Base-by-base conservation (phyloP, 805 yeast species). In the Ogataea siamensis region DNA sequence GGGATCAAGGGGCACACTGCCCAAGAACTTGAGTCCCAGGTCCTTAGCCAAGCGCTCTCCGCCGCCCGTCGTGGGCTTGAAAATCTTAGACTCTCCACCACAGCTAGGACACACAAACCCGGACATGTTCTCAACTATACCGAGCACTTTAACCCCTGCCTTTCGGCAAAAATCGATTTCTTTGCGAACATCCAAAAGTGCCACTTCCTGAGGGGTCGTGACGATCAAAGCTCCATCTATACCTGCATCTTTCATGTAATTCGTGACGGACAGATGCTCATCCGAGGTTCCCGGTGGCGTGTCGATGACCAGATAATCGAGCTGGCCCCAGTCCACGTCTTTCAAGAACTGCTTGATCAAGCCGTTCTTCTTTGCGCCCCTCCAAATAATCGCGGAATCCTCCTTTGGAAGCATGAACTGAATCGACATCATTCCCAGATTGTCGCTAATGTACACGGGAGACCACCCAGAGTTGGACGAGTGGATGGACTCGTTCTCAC, bases 261-360 rank as follows among this genome's bases (percentile, higher is more conserved):
- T 80, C 21, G 89, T 86, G 21, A 93, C 89, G 6, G 95, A 81
- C 28, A 93, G 71, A 63, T 93, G 99, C 60, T 93, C 99, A 62
- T 93, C 99, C 0, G 96, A 83, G 0, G 99, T 93, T 0, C 99
- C 99, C 0, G 99, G 99, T 0, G 99, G 99, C 0, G 99, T 93
- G 55, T 93, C 99, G 12, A 93, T 83, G 11, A 93, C 74, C 49
- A 93, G 68, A 54, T 85, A 93, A 60, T 93, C 97, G 39, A 85
- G 63, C 16, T 73, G 72, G 4, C 95, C 96, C 99, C 99, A 93
- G 53, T 87, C 88, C 2, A 93, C 97, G 52, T 91, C 97, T 55
- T 85, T 87, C 37, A 93, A 68, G 53, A 93, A 93, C 64, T 88
- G 96, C 55, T 93, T 93, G 36, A 93, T 93, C 32, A 93, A 69